These are phyloP conservation scores for Rhynchospora breviuscula DNA, from an alignment of 176 grass and related monocot species.

Conservation along the genomic window DNA sequence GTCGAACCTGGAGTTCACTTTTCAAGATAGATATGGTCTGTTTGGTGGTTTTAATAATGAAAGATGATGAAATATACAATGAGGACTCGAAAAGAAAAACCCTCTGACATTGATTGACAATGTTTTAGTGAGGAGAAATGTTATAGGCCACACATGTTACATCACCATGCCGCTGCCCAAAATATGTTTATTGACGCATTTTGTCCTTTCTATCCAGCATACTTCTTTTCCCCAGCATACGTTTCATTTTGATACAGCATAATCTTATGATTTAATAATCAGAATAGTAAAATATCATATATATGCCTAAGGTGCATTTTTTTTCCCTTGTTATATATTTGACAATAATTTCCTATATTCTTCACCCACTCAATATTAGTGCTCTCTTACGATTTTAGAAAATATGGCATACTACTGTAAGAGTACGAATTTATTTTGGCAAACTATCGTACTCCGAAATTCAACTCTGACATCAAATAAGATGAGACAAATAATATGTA, in stretches of 20 bases:
- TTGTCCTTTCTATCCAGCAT: neutral
- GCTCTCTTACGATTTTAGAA: neutral
- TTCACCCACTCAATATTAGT: neutral
- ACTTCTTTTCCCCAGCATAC: neutral
- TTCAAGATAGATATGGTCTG: constrained; percentile 5
- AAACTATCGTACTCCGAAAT: no score
- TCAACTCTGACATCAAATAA: neutral
- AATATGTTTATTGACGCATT: neutral
- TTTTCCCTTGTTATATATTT: neutral
- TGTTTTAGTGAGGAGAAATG: neutral
- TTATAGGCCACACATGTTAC: neutral
- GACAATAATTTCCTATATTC: neutral
- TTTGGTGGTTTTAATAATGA: neutral
- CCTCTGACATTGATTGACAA: neutral
- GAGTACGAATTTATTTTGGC: no score
- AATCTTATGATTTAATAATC: neutral
- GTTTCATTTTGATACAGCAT: neutral
- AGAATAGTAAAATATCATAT: neutral
- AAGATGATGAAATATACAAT: neutral
- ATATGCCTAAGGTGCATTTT: neutral
- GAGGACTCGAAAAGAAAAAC: neutral
- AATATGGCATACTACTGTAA: neutral
- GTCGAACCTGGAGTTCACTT: neutral
- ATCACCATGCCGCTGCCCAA: neutral
- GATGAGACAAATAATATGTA: neutral